Conservation (phyloP, 2,329 filamentous ascomycete species). For the Colletotrichum sp. region DNA sequence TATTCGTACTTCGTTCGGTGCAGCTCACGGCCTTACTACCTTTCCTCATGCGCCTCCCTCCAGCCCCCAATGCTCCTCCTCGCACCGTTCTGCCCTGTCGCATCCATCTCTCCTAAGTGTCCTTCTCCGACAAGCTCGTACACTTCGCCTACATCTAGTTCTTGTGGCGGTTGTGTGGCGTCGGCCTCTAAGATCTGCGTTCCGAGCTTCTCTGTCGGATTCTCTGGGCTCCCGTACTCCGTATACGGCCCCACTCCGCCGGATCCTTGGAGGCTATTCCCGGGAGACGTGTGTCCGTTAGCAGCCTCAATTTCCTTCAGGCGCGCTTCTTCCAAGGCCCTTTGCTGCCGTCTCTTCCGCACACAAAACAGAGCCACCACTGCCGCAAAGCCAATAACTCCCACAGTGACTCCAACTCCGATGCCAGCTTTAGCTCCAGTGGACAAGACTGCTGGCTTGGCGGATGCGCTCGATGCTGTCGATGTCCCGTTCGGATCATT, state of each 20-base stretch:
- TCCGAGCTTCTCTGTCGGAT: conserved; percentile 1
- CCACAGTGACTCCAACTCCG: conserved; percentile 56
- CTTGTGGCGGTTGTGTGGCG: conserved; percentile 24
- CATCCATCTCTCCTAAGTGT: conserved; percentile 25
- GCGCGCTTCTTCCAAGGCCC: conserved; percentile 24
- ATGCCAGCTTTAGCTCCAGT: conserved; percentile 61
- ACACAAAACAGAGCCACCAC: conserved; percentile 53
- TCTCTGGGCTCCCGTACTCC: not conserved
- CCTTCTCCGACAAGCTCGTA: conserved; percentile 41
- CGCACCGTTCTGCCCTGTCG: conserved; percentile 7
- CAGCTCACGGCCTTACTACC: not conserved
- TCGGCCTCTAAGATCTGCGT: conserved; percentile 24
- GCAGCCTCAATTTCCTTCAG: conserved; percentile 28
- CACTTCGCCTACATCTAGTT: conserved; percentile 28
- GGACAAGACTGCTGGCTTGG: conserved; percentile 38
- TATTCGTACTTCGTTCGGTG: not conserved
- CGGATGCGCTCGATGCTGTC: conserved; percentile 36
- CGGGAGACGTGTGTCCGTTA: conserved; percentile 28
- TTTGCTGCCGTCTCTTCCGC: conserved; percentile 37
- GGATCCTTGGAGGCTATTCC: conserved; percentile 14
- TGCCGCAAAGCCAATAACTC: conserved; percentile 45
- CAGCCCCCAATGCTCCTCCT: conserved; percentile 14
- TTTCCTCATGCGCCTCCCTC: conserved; percentile 1
- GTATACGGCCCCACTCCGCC: conserved; percentile 24
- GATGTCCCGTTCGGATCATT: not conserved